Evolutionary conservation across 2,329 filamentous ascomycete genomes (phyloP), one percentile per base, ranked within the genome.

Genomic region (Fusarium coicis): DNA sequence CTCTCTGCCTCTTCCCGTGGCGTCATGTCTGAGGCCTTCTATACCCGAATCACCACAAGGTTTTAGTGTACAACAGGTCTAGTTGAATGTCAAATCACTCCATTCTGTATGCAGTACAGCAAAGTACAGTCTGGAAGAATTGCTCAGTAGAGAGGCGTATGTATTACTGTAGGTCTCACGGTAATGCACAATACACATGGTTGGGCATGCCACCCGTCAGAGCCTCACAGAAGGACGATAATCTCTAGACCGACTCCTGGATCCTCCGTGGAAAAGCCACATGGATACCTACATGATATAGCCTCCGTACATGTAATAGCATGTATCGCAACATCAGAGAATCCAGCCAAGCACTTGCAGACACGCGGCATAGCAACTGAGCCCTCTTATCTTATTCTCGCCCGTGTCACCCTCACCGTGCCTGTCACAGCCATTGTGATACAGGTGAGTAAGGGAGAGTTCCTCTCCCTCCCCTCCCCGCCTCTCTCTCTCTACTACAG

Each of bases 281-380:
- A 47, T 67, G 63, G 47, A 23, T 67, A 66, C 52, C n/a, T 53
- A 43, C 63, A 66, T 66, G 34, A 44, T 39, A 44, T 39, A 50
- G 50, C 47, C 43, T 66, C 61, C 49, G 43, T 66, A 58, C 54
- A 54, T 67, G 63, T 47, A 53, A 54, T 67, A 47, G 34, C 58
- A 63, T 68, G 66, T 69, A 58, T 50, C 66, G 16, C 58, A 50
- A 39, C 43, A 58, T 50, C 28, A 44, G 42, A 54, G 46, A 61
- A 49, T 66, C 60, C 43, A 63, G 52, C 74, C 74, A 76, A 76
- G 65, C 74, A 75, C 66, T 75, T 68, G 53, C 64, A 77, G 60
- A 77, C 74, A 76, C 68, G 74, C 71, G 72, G 74, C 69, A 72
- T 47, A 61, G 44, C 14, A 39, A 16, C 34, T 28, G 50, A 59